Evolutionary conservation across 1,139 yeast species (phyloP), one percentile per base, ranked within the genome.

Genomic region (Blastobotrys arbuscula): DNA sequence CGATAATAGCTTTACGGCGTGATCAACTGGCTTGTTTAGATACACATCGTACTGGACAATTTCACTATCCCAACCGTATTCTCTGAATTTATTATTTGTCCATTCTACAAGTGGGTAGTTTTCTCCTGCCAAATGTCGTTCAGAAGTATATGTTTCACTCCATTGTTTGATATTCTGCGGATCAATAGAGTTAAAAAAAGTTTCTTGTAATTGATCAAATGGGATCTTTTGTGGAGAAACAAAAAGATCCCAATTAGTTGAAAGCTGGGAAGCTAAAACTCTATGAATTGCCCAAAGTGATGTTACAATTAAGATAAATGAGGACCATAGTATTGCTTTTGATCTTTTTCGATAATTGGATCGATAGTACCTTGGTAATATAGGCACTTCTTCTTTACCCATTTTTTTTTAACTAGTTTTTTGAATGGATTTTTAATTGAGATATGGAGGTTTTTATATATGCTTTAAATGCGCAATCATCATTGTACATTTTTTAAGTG

Each of bases 111-210:
- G 69, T 12, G 71, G 79, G 48, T 70, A 67, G 60, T 81, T 82
- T 37, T 82, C 77, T 9, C 95, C 95, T 1, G 92, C 88, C 51
- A 85, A 70, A 62, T 85, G 95, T 1, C 85, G 77, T 45, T 75
- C 78, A 13, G 73, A 60, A 3, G 88, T 79, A 59, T 81, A 84
- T 48, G 60, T 59, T 20, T 60, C 39, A 42, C 61, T 57, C 61
- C 62, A 62, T 16, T 59, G 55, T 12, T 67, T 51, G 40, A 67
- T 53, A 15, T 56, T 52, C 12, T 52, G 47, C 2, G 62, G 52
- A 24, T 63, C 59, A 7, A 68, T 54, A 5, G 62, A 53, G 8
- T 57, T 53, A 40, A 67, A 54, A 36, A 68, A 42, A 5, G 31
- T 28, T 28, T 28, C 31, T 9, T 28, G 31, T 5, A 28, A 4